Conservation (phyloP, 2,329 filamentous ascomycete species). For the Ophiocordyceps camponoti-rufipedis region DNA sequence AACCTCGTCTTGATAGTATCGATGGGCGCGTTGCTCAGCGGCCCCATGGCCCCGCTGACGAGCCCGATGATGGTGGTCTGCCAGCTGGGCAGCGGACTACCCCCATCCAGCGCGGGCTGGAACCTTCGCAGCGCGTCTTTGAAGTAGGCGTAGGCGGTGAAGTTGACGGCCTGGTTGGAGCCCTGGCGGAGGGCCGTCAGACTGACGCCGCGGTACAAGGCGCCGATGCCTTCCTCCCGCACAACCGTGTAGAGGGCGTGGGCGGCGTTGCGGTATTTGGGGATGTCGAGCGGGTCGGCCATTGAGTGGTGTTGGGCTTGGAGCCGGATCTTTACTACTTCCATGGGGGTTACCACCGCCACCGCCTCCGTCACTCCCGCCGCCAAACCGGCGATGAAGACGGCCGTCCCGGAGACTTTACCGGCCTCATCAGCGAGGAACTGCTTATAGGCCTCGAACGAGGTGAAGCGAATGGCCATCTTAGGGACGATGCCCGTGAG, state of each 20-base stretch:
- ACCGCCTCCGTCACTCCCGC: conserved; percentile 95
- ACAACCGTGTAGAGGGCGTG: conserved; percentile 72
- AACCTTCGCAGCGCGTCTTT: conserved; percentile 57
- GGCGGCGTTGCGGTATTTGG: conserved; percentile 93
- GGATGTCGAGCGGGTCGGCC: conserved; percentile 87
- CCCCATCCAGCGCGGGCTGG: conserved; percentile 49
- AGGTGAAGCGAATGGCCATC: conserved; percentile 98
- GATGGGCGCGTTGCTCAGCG: conserved; percentile 90
- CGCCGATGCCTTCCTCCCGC: conserved; percentile 73
- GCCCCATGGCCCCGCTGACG: conserved; percentile 85
- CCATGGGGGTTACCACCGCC: conserved; percentile 93
- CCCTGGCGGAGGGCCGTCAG: conserved; percentile 88
- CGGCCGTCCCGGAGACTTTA: conserved; percentile 48
- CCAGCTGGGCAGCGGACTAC: conserved; percentile 53
- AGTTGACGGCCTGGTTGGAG: conserved; percentile 96
- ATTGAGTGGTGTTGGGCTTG: conserved; percentile 97
- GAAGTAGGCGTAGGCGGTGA: conserved; percentile 92
- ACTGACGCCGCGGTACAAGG: conserved; percentile 83
- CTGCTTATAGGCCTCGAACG: conserved; percentile 91
- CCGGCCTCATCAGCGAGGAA: conserved; percentile 54
- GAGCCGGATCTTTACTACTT: conserved; percentile 95
- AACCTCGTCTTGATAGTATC: conserved; percentile 97
- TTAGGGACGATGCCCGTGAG: conserved; percentile 93
- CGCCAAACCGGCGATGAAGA: conserved; percentile 60
- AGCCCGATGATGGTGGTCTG: conserved; percentile 86